Evolutionary conservation across 139 green algal genomes (phyloP), one percentile per base, ranked within the genome.

Genomic region (Tetraselmis striata): DNA sequence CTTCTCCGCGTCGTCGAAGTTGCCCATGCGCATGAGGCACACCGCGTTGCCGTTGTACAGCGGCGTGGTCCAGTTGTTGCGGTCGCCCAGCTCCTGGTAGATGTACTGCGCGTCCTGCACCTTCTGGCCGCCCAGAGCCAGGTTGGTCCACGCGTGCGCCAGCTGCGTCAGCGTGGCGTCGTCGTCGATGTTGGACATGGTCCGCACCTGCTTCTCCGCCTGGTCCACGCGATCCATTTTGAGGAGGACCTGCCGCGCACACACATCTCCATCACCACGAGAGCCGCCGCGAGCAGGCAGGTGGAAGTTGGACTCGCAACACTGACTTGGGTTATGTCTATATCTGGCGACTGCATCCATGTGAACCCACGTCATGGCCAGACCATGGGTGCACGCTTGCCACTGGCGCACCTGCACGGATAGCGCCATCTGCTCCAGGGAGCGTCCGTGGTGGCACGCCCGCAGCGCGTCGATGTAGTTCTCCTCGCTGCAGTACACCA

Each of bases 121-220:
- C 88, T 98, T 98, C 32, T 84, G 75, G 0, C 97, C 97, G 1
- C 97, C 97, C 86, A 98, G 85, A 0, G 89, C 89, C 30, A 98
- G 82, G 29, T 92, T 92, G 1, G 96, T 90, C 96, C 97, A 99
- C 23, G 97, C 97, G 5, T 90, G 95, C 0, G 97, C 91, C 29
- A 99, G 90, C 90, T 99, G 97, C 30, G 96, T 98, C 0, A 99
- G 85, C 0, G 94, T 98, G 0, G 94, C 92, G 81, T 99, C 97
- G 74, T 99, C 97, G 84, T 99, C 97, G 22, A 94, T 81, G 0
- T 81, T 85, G 0, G 90, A 86, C 97, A 99, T 99, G 2, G 87
- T 90, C 89, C 91, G 85, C 79, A 84, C 78, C 80, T 94, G 86
- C 85, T 95, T 93, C 90, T 98, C 94, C 59, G 97, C 97, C 79